These are phyloP conservation scores for Apiotrichum gamsii DNA, from an alignment of 1,284 basidiomycete species.

Conservation along the genomic window DNA sequence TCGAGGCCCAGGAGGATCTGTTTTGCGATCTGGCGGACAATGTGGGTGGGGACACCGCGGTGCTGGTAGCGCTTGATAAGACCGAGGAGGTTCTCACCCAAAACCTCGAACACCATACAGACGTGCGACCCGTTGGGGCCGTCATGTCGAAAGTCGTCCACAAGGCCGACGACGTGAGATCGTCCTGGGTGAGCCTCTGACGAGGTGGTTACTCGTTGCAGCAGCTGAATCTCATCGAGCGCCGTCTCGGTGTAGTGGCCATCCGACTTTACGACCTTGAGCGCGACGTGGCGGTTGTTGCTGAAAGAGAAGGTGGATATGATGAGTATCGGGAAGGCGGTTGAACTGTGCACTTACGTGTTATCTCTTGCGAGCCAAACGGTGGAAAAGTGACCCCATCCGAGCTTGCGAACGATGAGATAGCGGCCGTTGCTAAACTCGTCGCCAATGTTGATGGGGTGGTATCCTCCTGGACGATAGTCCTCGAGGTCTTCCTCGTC, in stretches of 20 bases:
- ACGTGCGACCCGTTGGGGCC: conserved; percentile 96
- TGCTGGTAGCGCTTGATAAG: conserved; percentile 88
- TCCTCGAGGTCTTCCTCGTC: conserved; percentile 52
- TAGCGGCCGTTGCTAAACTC: conserved; percentile 83
- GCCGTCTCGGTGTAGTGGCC: conserved; percentile 96
- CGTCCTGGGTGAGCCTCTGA: conserved; percentile 57
- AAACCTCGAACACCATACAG: conserved; percentile 99
- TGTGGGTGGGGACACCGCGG: conserved; percentile 80
- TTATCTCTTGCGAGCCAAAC: conserved; percentile 85
- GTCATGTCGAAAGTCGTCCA: conserved; percentile 94
- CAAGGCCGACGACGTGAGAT: conserved; percentile 77
- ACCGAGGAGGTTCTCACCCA: conserved; percentile 95
- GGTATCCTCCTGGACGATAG: conserved; percentile 89
- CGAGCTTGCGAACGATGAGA: conserved; percentile 86
- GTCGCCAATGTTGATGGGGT: conserved; percentile 94
- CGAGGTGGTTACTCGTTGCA: conserved; percentile 88
- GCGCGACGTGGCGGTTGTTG: conserved; percentile 89
- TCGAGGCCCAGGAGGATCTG: conserved; percentile 92
- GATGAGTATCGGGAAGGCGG: conserved; percentile 3
- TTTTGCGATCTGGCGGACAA: conserved; percentile 95
- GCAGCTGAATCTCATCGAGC: conserved; percentile 95
- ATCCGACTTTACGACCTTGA: conserved; percentile 98
- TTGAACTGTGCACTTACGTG: conserved; percentile 56
- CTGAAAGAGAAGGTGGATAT: conserved; percentile 56
- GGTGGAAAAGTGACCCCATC: conserved; percentile 95